These are phyloP conservation scores for Pseudonitzschia pungens DNA, from an alignment of 108 stramenopile genomes.

Conservation along the genomic window DNA sequence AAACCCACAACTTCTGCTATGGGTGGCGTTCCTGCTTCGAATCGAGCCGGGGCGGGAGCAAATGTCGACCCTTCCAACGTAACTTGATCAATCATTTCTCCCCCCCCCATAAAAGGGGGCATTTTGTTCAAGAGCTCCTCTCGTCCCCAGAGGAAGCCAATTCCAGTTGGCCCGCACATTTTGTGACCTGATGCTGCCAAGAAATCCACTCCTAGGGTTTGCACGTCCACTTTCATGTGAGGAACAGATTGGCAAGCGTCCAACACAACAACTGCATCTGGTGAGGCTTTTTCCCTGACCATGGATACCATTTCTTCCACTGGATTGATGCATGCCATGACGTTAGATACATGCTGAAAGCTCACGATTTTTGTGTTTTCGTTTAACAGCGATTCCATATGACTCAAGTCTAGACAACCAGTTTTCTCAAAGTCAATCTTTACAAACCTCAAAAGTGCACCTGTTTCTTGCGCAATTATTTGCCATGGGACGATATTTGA, in stretches of 20 bases:
- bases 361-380: conserved; percentile 86
- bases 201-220: conserved; percentile 90
- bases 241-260: conserved; percentile 97
- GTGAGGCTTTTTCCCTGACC: conserved; percentile 58
- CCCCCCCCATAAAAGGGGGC: conserved; percentile 92
- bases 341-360: conserved; percentile 91
- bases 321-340: conserved; percentile 85
- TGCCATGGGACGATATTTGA: conserved; percentile 97
- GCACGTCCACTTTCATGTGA: conserved; percentile 89
- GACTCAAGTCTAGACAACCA: conserved; percentile 63
- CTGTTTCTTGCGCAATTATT: conserved; percentile 69
- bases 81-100: conserved; percentile 96
- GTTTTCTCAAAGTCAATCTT: conserved; percentile 43
- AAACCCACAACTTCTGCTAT: conserved; percentile 95
- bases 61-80: conserved; percentile 85
- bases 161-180: conserved; percentile 97
- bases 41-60: conserved; percentile 84
- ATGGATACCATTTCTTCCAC: conserved; percentile 74
- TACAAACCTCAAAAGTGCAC: conserved; percentile 73
- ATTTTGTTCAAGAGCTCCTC: conserved; percentile 78
- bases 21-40: conserved; percentile 96
- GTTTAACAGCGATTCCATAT: conserved; percentile 55
- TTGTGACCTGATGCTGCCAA: conserved; percentile 97
- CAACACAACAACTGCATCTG: conserved; percentile 75
- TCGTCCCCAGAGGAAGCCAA: conserved; percentile 92